These are phyloP conservation scores for Xylariaceae sp. DNA, from an alignment of 2,329 filamentous ascomycete species.

Conservation along the genomic window DNA sequence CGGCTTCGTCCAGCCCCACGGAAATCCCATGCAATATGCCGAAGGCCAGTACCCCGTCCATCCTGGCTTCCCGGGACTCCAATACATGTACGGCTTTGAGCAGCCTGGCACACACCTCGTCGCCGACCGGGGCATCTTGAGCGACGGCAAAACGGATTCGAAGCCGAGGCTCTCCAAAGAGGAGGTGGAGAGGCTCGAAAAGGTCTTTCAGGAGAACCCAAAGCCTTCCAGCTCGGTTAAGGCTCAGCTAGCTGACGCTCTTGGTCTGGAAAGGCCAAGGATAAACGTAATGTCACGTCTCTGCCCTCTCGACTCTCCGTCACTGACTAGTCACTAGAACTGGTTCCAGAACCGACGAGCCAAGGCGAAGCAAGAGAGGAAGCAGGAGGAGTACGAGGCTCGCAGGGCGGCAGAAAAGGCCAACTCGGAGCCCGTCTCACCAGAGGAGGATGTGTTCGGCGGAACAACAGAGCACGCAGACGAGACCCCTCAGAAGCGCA, in stretches of 20 bases:
- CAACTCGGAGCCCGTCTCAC: conserved; percentile 27
- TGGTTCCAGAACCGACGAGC: conserved; percentile 63
- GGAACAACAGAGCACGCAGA: conserved; percentile 16
- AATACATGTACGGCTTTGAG: conserved; percentile 24
- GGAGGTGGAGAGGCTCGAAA: conserved; percentile 62
- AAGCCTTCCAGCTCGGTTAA: conserved; percentile 58
- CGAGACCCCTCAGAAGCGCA: conserved; percentile 24
- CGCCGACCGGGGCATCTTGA: conserved; percentile 16
- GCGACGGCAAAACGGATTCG: conserved; percentile 28
- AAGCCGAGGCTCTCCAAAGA: conserved; percentile 61
- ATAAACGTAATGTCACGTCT: conserved; percentile 54
- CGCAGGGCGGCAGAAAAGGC: conserved; percentile 31
- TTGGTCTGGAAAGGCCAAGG: conserved; percentile 55
- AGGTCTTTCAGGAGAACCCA: conserved; percentile 55
- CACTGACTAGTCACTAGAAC: too few species aligned
- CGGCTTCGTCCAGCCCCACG: conserved; percentile 18
- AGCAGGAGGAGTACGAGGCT: conserved; percentile 42
- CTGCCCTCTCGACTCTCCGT: too few species aligned
- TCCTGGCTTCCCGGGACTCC: conserved; percentile 15
- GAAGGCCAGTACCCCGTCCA: conserved; percentile 21
- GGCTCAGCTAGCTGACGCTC: conserved; percentile 51
- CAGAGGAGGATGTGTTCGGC: conserved; percentile 14
- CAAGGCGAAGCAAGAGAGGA: conserved; percentile 57
- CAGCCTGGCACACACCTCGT: conserved; percentile 18
- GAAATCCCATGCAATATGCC: conserved; percentile 16